Percentiles rank a stretch among this genome's conserved stretches.
phyloP scores from a whole-genome alignment of 2,329 filamentous ascomycete genomes.

The Didymellaceae sp. region DNA sequence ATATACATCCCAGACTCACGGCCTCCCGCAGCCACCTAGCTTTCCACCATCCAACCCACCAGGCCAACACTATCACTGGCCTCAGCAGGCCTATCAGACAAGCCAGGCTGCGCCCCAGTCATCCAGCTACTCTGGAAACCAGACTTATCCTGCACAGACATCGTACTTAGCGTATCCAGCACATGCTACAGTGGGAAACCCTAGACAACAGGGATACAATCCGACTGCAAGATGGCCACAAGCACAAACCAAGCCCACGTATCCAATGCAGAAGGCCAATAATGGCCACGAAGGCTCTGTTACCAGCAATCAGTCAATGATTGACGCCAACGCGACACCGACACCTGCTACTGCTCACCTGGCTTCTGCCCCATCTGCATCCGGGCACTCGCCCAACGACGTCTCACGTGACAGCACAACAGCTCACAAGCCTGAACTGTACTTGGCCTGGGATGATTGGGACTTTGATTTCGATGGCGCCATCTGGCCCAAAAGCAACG shows the following conservation, averaged over 20 bases:
- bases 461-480: constrained; percentile 55
- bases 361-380: constrained; percentile 19
- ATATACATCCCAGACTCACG: constrained; percentile 36
- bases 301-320: constrained; percentile 8
- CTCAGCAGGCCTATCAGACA: constrained; percentile 31
- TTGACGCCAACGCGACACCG: constrained; percentile 39
- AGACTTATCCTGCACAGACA: constrained; percentile 29
- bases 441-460: constrained; percentile 48
- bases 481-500: constrained; percentile 54
- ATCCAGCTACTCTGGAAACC: constrained; percentile 26
- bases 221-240: constrained; percentile 34
- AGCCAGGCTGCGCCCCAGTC: constrained; percentile 33
- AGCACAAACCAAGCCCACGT: constrained; percentile 22
- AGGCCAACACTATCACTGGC: constrained; percentile 35
- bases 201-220: constrained; percentile 33
- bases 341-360: constrained; percentile 35
- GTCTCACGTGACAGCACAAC: constrained; percentile 24
- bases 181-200: constrained; percentile 27
- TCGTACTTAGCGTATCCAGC: constrained; percentile 29
- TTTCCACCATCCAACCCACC: constrained; percentile 31
- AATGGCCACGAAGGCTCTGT: constrained; percentile 23
- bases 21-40: constrained; percentile 26
- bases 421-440: constrained; percentile 39
- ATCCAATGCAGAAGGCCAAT: constrained; percentile 26
- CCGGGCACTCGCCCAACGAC: constrained; percentile 22